Evolutionary conservation across 306 rosid genomes (phyloP), one percentile per base, ranked within the genome.

Genomic region (Rosa multiflora): DNA sequence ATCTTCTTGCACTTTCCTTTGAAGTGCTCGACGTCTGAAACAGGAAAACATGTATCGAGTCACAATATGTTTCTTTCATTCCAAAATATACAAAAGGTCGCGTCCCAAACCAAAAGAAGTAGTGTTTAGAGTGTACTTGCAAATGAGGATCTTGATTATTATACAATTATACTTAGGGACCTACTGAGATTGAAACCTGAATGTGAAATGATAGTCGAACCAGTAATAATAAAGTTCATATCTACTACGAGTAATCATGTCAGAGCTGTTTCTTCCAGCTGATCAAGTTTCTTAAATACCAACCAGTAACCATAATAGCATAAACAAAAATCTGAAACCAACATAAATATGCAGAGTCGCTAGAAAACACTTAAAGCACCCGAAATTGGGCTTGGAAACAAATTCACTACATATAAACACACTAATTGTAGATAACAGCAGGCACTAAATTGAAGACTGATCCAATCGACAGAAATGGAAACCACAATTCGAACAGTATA

Each of bases 1-100:
- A 76, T 95, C 94, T 82, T 96, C 98, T 71, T 93, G 88, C 67
- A 84, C 99, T 87, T 78, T 87, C 84, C 88, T 88, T 75, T 93
- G 97, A 76, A 96, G 90, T 32, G 90, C 90, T 67, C 91, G 79
- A 5, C 99, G 97, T 78, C 99, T 96, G 76, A 74, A 84, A 76
- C 85, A 81, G 13, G 76, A 21, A 48, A 61, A 76, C 61, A 59
- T 15, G 21, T 32, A 67, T 21, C 20, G 11, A 21, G 63, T 52
- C 11, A 66, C 29, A 76, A 11, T 15, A 3, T 10, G 35, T 8
- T 72, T 15, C 42, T 49, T 14, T 4, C 20, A 49, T 1, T 51
- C 75, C 75, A 8, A 21, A 23, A 10, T 14, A 13, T 35, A 64
- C 42, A 10, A 35, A 32, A 62, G 15, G 68, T 10, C 6, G n/a